phyloP scores from a whole-genome alignment of 2,329 filamentous ascomycete species.

The Biscogniauxia marginata region DNA sequence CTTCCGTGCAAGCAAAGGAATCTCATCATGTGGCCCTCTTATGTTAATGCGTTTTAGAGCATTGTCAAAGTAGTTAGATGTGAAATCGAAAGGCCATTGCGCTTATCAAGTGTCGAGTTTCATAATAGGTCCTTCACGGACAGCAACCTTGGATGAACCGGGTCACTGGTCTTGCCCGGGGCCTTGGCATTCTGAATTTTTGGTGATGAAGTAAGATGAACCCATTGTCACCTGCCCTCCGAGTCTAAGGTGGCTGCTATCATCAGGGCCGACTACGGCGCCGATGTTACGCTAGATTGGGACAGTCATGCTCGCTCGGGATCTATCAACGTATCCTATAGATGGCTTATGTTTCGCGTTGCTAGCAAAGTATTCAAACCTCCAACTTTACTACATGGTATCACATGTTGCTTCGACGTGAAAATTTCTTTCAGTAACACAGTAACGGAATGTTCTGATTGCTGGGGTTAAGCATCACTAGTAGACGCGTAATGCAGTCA shows the following conservation, averaged over 20 bases:
- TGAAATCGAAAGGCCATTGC: neutral
- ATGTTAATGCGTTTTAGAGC: neutral
- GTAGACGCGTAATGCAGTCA: neutral
- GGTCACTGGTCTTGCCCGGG: neutral
- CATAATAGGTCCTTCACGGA: neutral
- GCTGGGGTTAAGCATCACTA: neutral
- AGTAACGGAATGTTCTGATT: neutral
- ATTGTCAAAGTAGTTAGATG: neutral
- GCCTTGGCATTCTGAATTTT: neutral
- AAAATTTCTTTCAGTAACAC: neutral
- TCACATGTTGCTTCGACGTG: neutral
- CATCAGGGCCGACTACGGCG: neutral
- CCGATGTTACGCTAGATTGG: neutral
- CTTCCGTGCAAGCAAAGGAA: conserved; percentile 25
- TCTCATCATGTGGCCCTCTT: no score
- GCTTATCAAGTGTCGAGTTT: neutral
- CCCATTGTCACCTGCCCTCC: neutral
- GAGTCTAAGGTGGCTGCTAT: neutral
- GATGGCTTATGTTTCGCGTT: neutral
- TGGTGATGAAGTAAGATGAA: neutral
- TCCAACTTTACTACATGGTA: neutral
- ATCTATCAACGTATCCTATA: neutral
- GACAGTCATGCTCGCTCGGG: neutral
- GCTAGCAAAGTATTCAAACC: neutral
- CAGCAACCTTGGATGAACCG: neutral